phyloP scores from a whole-genome alignment of 2,329 filamentous ascomycete species.

The Incumbomyces delicatus region DNA sequence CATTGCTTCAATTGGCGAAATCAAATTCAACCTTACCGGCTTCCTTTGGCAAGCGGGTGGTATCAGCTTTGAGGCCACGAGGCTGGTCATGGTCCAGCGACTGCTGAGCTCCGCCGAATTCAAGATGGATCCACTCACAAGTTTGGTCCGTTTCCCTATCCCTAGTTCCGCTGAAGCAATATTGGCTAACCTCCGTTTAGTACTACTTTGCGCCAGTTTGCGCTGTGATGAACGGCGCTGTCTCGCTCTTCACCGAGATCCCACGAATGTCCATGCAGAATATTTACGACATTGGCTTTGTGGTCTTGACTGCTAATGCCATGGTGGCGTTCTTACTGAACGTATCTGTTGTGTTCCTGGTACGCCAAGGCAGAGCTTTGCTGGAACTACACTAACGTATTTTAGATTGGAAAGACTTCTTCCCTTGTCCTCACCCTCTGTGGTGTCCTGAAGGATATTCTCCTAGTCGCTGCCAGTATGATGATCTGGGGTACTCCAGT shows the following conservation, averaged over 20 bases:
- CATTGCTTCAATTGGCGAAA: constrained; percentile 90
- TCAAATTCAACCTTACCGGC: constrained; percentile 59
- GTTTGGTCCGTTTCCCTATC: not conserved
- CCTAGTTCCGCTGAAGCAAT: not conserved
- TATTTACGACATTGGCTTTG: constrained; percentile 55
- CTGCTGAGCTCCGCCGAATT: constrained; percentile 67
- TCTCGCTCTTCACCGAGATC: constrained; percentile 60
- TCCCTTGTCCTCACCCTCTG: constrained; percentile 76
- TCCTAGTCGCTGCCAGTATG: constrained; percentile 67
- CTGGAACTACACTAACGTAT: not conserved
- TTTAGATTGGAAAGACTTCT: constrained; percentile 76
- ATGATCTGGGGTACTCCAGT: constrained; percentile 68
- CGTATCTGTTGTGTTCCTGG: constrained; percentile 75
- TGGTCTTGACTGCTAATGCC: constrained; percentile 63
- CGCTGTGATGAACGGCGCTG: constrained; percentile 66
- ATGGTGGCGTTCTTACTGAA: constrained; percentile 70
- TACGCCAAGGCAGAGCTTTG: constrained; percentile 35
- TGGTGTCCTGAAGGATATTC: constrained; percentile 79
- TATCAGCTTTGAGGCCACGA: constrained; percentile 69
- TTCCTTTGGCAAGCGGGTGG: constrained; percentile 64
- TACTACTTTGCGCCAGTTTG: constrained; percentile 87
- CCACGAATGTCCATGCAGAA: constrained; percentile 56
- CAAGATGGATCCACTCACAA: constrained; percentile 70
- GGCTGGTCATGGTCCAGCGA: constrained; percentile 76
- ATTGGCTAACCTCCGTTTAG: constrained; percentile 30